These are phyloP conservation scores for Oryza rufipogon DNA, from an alignment of 176 grass and related monocot genomes.

Conservation along the genomic window DNA sequence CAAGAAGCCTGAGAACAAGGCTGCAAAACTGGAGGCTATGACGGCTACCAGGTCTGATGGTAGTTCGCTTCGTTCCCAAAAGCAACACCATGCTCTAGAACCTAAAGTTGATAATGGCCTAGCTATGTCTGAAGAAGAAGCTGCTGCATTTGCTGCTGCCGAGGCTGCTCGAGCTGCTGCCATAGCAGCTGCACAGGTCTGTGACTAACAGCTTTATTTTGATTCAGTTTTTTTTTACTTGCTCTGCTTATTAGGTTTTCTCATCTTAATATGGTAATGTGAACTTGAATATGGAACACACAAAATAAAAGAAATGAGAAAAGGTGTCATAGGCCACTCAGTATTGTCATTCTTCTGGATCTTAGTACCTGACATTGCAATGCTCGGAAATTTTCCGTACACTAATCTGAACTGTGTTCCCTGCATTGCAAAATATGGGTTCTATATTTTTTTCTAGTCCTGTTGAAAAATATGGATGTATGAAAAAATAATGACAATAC, in stretches of 20 bases:
- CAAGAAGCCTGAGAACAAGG: constrained; percentile 68
- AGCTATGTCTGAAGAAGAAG: constrained; percentile 81
- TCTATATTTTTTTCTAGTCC: background rate
- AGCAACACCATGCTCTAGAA: constrained; percentile 44
- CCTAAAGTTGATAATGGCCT: constrained; percentile 47
- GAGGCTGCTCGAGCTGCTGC: constrained; percentile 91
- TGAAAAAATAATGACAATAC: background rate
- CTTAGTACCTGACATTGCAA: background rate
- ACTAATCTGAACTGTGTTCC: background rate
- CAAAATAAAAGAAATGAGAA: background rate
- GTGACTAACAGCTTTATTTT: constrained; percentile 28
- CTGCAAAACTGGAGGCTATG: constrained; percentile 57
- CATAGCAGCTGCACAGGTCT: constrained; percentile 86
- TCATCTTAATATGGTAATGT: background rate
- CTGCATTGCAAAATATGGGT: background rate
- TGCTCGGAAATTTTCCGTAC: constrained; percentile 14
- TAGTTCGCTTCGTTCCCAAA: constrained; percentile 54
- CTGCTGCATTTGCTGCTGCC: constrained; percentile 84
- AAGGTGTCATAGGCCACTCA: background rate
- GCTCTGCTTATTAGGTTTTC: background rate
- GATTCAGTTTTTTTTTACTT: constrained; percentile 6
- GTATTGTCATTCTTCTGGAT: constrained; percentile 21
- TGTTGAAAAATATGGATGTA: background rate
- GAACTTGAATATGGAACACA: background rate
- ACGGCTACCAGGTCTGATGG: constrained; percentile 54